Conservation (phyloP, 176 grass and related monocot species). For the Oryza meridionalis region DNA sequence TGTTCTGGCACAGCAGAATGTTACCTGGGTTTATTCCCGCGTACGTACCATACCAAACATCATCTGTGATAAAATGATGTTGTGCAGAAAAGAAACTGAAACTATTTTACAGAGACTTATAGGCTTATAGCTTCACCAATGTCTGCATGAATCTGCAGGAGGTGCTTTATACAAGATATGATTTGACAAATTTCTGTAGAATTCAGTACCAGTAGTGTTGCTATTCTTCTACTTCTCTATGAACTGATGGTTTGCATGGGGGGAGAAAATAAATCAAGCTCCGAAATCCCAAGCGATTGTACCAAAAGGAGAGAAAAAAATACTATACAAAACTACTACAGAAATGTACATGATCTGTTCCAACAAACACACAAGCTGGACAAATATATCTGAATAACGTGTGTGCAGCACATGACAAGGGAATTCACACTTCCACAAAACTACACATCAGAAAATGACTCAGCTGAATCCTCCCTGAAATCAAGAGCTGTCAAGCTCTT, state of each 20-base stretch:
- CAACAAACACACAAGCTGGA: not conserved
- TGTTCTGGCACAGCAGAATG: not conserved
- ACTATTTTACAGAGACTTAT: not conserved
- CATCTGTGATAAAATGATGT: conserved; percentile 99
- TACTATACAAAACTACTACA: conserved; percentile 2
- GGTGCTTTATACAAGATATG: not conserved
- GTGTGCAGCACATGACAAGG: conserved; percentile 15
- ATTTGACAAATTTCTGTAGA: not conserved
- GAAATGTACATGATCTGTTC: conserved; percentile 24
- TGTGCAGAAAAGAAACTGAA: not conserved
- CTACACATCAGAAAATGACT: conserved; percentile 4
- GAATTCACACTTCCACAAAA: conserved; percentile 36
- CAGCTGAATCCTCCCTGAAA: not conserved
- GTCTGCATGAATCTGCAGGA: not conserved
- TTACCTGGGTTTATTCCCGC: conserved; percentile 95
- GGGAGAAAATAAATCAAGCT: not conserved
- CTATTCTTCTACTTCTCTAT: not conserved
- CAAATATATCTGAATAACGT: conserved; percentile 2
- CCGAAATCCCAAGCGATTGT: not conserved
- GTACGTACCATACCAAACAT: conserved; percentile 97
- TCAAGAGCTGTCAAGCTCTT: not conserved
- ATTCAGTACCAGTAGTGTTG: not conserved
- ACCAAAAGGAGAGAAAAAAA: not conserved
- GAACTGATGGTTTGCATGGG: not conserved
- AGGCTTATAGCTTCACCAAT: not conserved